Conservation (phyloP, 371 early-diverging fungal genomes). For the Vittaforma corneae region DNA sequence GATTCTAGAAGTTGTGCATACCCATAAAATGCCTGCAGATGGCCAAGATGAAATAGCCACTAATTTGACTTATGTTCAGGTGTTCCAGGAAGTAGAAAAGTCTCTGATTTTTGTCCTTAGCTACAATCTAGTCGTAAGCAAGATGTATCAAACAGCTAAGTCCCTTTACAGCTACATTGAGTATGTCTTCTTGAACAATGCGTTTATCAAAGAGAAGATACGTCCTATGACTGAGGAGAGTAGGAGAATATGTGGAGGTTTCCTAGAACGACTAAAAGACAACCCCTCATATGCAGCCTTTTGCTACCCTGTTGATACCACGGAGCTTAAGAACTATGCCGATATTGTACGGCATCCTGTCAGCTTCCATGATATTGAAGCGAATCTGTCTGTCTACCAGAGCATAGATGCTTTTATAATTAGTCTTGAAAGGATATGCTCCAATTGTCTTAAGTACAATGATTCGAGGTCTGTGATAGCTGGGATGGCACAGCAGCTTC, state of each 20-base stretch:
- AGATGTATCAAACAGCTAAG: constrained; percentile 27
- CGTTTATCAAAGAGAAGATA: not conserved
- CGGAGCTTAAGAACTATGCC: constrained; percentile 25
- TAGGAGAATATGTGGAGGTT: constrained; percentile 11
- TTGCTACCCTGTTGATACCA: constrained; percentile 6
- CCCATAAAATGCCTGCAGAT: not conserved
- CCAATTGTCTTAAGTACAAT: constrained; percentile 33
- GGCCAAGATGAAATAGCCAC: not conserved
- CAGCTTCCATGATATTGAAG: constrained; percentile 15
- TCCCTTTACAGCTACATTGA: constrained; percentile 16
- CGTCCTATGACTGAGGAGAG: not conserved
- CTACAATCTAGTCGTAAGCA: constrained; percentile 8
- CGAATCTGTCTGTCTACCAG: constrained; percentile 5
- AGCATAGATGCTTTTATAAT: constrained; percentile 11
- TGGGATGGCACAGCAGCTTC: constrained; percentile 7
- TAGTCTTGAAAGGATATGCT: constrained; percentile 17
- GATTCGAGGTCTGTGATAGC: constrained; percentile 14
- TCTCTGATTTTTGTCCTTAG: constrained; percentile 24
- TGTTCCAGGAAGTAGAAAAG: constrained; percentile 5
- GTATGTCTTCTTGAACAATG: constrained; percentile 3
- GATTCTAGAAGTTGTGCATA: not conserved
- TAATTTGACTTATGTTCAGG: not conserved
- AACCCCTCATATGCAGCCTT: constrained; percentile 11
- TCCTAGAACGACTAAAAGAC: constrained; percentile 16
- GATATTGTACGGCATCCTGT: constrained; percentile 36